These are phyloP conservation scores for Ceratocystis smalleyi DNA, from an alignment of 2,329 filamentous ascomycete species.

Conservation along the genomic window DNA sequence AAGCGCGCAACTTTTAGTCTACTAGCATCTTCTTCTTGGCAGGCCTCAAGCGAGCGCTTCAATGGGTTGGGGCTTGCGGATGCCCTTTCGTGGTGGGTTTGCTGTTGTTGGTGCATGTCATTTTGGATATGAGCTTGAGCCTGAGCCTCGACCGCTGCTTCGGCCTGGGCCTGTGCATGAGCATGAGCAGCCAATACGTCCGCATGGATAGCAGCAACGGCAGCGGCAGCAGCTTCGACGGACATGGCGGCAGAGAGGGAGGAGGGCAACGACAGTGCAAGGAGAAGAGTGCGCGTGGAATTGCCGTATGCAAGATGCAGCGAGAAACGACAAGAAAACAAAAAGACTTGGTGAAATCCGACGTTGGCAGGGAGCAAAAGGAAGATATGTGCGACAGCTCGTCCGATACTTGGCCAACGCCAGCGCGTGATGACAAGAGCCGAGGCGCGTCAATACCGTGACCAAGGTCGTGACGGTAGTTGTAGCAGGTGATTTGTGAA, in stretches of 20 bases:
- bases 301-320: too few species aligned
- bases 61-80: constrained; percentile 25
- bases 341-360: too few species aligned
- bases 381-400: neutral
- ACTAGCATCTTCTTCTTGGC: constrained; percentile 7
- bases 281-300: neutral
- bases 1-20: constrained; percentile 15
- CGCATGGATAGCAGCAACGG: constrained; percentile 24
- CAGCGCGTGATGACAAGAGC: neutral
- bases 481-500: too few species aligned
- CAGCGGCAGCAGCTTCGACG: constrained; percentile 26
- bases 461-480: neutral
- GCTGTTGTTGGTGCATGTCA: neutral
- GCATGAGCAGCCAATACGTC: constrained; percentile 28
- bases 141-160: constrained; percentile 1
- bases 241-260: constrained; percentile 30
- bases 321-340: too few species aligned
- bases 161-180: constrained; percentile 4
- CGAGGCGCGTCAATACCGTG: neutral
- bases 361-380: neutral
- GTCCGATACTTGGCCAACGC: neutral
- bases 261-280: neutral
- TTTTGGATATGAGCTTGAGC: constrained; percentile 5
- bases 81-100: constrained; percentile 21
- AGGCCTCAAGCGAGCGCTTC: constrained; percentile 28